Evolutionary conservation across 345 rosid genomes (phyloP), one percentile per base, ranked within the genome.

Genomic region (Toxicodendron radicans): DNA sequence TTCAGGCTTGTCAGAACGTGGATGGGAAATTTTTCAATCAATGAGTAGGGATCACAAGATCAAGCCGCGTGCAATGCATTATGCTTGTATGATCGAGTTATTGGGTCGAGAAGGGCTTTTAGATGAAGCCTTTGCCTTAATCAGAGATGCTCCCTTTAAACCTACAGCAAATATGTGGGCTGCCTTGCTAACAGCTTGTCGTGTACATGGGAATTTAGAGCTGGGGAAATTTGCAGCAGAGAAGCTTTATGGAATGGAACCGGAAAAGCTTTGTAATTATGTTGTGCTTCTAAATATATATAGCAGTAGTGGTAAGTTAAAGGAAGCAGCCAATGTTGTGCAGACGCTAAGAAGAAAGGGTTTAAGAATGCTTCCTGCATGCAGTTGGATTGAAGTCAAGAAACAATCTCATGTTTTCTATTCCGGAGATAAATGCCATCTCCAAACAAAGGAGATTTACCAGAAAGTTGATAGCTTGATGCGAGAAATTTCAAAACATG

Each of bases 111-210:
- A 90, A 16, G 97, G 97, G 66, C 89, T 82, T 58, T 60, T 94
- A 74, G 97, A 94, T 64, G 94, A 94, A 84, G 98, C 96, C 66
- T 83, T 90, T 77, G 89, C 92, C 75, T 82, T 92, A 70, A 84
- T 94, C 52, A 78, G 84, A 78, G 71, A 75, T 64, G 87, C 95
- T 45, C 90, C 93, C 27, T 83, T 92, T 75, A 77, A 84, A 80
- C 89, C 94, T 12, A 92, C 94, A 0, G 84, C 75, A 52, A 94
- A 92, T 58, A 94, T 94, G 97, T 92, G 98, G 98, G 96, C 92
- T 74, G 97, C 98, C 18, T 82, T 92, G 67, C 76, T 94, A 68
- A 92, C 95, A 23, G 98, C 95, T 13, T 87, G 95, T 80, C 89
- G 98, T 68, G 84, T 86, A 57, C 83, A 88, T 20, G 87, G 78